Evolutionary conservation across 768 basidiomycete genomes (phyloP), one percentile per base, ranked within the genome.

Genomic region (Mycena maculata): DNA sequence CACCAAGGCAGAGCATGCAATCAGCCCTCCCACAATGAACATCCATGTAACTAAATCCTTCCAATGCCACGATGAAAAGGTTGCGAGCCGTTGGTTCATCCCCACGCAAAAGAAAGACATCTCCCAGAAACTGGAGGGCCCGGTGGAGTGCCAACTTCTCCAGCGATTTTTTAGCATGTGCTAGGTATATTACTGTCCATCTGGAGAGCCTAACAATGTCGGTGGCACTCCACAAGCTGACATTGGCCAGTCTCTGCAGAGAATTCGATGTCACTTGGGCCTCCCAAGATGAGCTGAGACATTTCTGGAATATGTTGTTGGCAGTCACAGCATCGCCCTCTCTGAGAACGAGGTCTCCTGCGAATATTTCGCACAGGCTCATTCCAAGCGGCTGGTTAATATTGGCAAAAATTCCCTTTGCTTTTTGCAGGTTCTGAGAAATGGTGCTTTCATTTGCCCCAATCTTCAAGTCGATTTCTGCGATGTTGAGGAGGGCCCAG

Each of bases 1-100:
- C 49, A 9, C 60, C 60, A 2, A 61, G n/a, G 5, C 39, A 38
- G 2, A 52, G 27, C 48, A 50, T 42, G 41, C 49, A 42, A 9
- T 52, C 36, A 2, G 49, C 60, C 22, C 60, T 16, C 16, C 60
- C 31, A 11, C 36, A 27, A 30, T 61, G 60, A 18, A 61, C 39
- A 53, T 52, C 49, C 60, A 52, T 61, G 15, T 28, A n/a, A 0
- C 49, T 61, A 28, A 61, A 61, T 13, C 49, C 60, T 10, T 52
- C 60, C 38, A 61, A 22, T 2, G 60, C 38, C 9, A 61, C n/a
- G 8, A 1, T 22, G 9, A 52, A 44, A 11, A 61, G 60, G 22
- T 10, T 52, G 13, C 7, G 4, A 23, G 60, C 60, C 4, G 48
- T 53, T 4, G 41, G 20, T 30, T 41, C 20, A 42, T 41, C 30